These are phyloP conservation scores for Gymnopus androsaceus DNA, from an alignment of 1,284 basidiomycete species.

Conservation along the genomic window DNA sequence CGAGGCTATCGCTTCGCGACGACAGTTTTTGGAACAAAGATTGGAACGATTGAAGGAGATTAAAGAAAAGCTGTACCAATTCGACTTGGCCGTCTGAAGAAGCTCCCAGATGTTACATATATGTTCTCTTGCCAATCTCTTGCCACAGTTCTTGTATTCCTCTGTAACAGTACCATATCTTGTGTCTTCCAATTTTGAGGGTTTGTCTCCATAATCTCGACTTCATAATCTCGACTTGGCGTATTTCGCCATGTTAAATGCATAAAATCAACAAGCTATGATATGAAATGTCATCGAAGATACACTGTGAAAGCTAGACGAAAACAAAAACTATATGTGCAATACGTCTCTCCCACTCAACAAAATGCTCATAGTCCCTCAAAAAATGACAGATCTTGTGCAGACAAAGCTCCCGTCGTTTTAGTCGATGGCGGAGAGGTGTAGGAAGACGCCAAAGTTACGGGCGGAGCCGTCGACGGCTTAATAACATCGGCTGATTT, in stretches of 20 bases:
- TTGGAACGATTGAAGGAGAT: conserved; percentile 14
- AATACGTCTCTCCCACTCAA: too few relatives aligned
- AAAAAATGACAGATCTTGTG: conserved; percentile 76
- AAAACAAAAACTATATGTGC: neutral
- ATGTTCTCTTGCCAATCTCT: neutral
- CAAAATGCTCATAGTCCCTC: conserved; percentile 50
- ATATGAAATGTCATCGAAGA: neutral
- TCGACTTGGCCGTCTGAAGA: neutral
- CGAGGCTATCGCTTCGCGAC: conserved; percentile 1
- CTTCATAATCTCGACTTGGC: too few relatives aligned
- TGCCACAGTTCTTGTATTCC: neutral
- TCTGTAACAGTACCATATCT: too few relatives aligned
- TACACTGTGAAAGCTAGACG: neutral
- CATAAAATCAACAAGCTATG: too few relatives aligned
- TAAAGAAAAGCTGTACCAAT: conserved; percentile 21
- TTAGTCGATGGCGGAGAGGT: conserved; percentile 17
- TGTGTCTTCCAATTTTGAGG: too few relatives aligned
- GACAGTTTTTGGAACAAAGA: conserved; percentile 12
- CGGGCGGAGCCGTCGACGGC: neutral
- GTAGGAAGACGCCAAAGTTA: neutral
- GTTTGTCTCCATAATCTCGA: too few relatives aligned
- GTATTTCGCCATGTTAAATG: too few relatives aligned
- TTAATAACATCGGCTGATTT: neutral
- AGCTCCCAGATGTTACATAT: too few relatives aligned
- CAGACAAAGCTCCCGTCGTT: conserved; percentile 55